Conservation (phyloP, 2,329 filamentous ascomycete species). For the Intubia oerlemansii region DNA sequence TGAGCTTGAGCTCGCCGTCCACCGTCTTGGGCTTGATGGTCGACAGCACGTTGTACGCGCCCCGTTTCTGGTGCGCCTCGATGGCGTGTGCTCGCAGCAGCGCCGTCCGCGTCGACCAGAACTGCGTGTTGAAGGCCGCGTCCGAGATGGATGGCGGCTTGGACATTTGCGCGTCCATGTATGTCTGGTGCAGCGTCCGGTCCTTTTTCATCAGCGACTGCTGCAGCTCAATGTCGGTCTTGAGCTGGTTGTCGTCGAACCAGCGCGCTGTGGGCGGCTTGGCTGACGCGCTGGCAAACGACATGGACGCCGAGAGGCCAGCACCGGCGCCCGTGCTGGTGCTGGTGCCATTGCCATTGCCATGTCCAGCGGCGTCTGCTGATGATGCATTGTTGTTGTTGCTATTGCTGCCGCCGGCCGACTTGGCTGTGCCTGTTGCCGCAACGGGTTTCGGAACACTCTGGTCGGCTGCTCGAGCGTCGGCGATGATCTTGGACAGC, state of each 20-base stretch:
- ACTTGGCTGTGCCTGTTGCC: too few relatives aligned
- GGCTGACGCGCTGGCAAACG: conserved; percentile 48
- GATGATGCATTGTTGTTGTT: too few relatives aligned
- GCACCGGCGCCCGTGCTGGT: conserved; percentile 11
- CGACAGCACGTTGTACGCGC: conserved; percentile 83
- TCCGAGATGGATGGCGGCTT: conserved; percentile 71
- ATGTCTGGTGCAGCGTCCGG: conserved; percentile 54
- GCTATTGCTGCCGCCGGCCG: too few relatives aligned
- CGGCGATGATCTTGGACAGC: conserved; percentile 56
- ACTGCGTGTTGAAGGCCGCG: conserved; percentile 70
- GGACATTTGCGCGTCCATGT: conserved; percentile 61
- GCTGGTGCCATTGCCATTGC: conserved; percentile 12
- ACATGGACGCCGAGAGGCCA: conserved; percentile 46
- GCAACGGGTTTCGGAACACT: too few relatives aligned
- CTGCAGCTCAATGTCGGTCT: conserved; percentile 61
- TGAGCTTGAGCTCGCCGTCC: conserved; percentile 49
- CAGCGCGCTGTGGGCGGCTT: conserved; percentile 37
- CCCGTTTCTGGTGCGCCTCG: conserved; percentile 66
- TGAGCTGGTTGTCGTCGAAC: conserved; percentile 66
- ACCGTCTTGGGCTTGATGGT: conserved; percentile 65
- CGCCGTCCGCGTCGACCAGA: conserved; percentile 80
- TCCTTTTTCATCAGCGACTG: conserved; percentile 74
- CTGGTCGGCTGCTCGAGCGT: conserved; percentile 34
- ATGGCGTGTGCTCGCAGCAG: conserved; percentile 79
- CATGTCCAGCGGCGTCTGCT: too few relatives aligned